Base-by-base conservation (phyloP, 768 basidiomycete genomes). In the Postia placenta region DNA sequence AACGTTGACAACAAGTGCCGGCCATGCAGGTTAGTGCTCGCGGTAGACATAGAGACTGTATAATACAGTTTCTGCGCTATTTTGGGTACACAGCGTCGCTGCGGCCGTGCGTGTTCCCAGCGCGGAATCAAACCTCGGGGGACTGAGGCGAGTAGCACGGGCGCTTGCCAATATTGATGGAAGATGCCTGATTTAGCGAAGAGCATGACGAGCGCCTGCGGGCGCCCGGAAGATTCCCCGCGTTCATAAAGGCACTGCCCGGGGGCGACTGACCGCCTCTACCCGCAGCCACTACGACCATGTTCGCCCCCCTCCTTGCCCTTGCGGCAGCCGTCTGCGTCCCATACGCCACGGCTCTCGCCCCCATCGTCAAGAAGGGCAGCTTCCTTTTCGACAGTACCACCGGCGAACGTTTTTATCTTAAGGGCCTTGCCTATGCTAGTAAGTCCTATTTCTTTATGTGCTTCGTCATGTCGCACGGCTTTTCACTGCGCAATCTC, bases 351-450 rank as follows among this genome's bases (percentile, higher is more conserved):
- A 19, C 17, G n/a, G 3, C 28, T 20, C 44, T 45, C 17, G 7
- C 44, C 2, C 5, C 33, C 44, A 45, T 45, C 22, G 28, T 19
- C 4, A 24, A 27, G 17, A 45, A 45, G 30, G 44, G 44, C n/a
- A 28, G 24, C 27, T 45, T 14, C 33, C 44, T 45, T n/a, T 45
- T 45, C 33, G 44, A 45, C 22, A 33, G 28, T 11, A 33, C 44
- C 24, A 35, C 44, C 4, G 44, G 44, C 30, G 33, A 45, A 17
- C 44, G 44, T 12, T 45, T 45, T 30, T 45, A 45, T 27, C 27
- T 45, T 14, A 45, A 45, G 33, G 44, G 44, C 35, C 28, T 45
- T 28, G 44, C 44, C 15, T 45, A 45, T 36, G 44, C 44, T 7
- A 25, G 42, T 43, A 26, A 43, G 42, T 24, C 20, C 40, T 19